Percentiles rank a stretch among this genome's conserved stretches.
These are phyloP conservation scores for Aphanomyces invadans DNA, from an alignment of 352 stramenopile genomes.

Conservation along the genomic window DNA sequence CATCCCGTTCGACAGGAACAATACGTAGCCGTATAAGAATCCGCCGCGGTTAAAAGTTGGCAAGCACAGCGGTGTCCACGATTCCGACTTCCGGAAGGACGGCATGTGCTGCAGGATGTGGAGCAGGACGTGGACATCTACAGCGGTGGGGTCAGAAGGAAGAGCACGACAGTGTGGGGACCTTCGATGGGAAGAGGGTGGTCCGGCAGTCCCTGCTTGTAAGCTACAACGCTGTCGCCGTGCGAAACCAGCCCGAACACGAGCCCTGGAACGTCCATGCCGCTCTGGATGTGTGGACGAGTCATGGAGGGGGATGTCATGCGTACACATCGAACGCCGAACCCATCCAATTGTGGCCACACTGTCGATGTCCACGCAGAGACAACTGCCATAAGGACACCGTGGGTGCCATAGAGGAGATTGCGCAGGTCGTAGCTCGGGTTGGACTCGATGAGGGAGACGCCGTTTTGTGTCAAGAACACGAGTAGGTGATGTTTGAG, in stretches of 20 bases:
- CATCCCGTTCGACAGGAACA: constrained; percentile 51
- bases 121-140: constrained; percentile 56
- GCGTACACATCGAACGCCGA: constrained; percentile 44
- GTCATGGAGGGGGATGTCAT: constrained; percentile 34
- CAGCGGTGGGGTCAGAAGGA: too few relatives aligned
- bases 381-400: constrained; percentile 37
- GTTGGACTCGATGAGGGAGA: constrained; percentile 8
- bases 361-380: constrained; percentile 37
- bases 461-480: constrained; percentile 13
- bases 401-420: constrained; percentile 53
- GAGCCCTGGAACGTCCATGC: constrained; percentile 40
- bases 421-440: constrained; percentile 57
- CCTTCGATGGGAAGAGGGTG: constrained; percentile 55
- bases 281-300: constrained; percentile 38
- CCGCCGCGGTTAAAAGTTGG: constrained; percentile 57
- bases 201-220: constrained; percentile 47
- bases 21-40: constrained; percentile 65
- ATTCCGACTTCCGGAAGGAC: constrained; percentile 52
- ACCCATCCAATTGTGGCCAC: constrained; percentile 36
- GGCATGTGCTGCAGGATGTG: constrained; percentile 70
- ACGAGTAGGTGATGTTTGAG: constrained; percentile 11
- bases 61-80: constrained; percentile 65
- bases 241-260: constrained; percentile 54
- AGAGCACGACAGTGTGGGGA: constrained; percentile 27
- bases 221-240: constrained; percentile 42